These are phyloP conservation scores for Panellus pusillus DNA, from an alignment of 768 basidiomycete species.

Conservation along the genomic window DNA sequence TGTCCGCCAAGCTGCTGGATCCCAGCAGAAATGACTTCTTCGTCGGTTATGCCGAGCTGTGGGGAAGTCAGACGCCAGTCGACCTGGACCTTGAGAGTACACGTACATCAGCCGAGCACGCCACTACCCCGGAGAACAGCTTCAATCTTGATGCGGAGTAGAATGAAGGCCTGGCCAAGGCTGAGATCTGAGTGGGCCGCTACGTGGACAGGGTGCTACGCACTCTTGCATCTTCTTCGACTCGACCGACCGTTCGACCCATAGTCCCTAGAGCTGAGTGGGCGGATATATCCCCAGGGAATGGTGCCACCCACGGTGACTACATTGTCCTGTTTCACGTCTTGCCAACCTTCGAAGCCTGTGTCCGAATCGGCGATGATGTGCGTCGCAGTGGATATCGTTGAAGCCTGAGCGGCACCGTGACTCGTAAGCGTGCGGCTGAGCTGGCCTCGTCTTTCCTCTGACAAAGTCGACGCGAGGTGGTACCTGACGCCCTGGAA, in stretches of 20 bases:
- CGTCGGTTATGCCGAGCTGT: conserved; percentile 61
- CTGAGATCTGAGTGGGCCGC: not conserved
- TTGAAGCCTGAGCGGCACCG: conserved; percentile 29
- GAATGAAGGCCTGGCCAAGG: conserved; percentile 29
- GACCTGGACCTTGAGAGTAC: not conserved
- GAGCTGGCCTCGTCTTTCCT: conserved; percentile 31
- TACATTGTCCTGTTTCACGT: conserved; percentile 20
- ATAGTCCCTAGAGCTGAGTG: conserved; percentile 5
- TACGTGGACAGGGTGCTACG: not conserved
- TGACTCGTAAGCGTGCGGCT: conserved; percentile 33
- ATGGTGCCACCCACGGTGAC: conserved; percentile 10
- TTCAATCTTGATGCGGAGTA: conserved; percentile 77
- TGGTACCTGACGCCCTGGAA: conserved; percentile 39
- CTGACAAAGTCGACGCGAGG: conserved; percentile 36
- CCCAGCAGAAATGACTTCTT: conserved; percentile 73
- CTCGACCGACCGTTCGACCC: conserved; percentile 19
- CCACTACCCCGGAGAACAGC: conserved; percentile 86
- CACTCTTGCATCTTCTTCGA: conserved; percentile 13
- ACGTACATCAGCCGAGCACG: conserved; percentile 67
- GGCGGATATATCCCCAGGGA: not conserved
- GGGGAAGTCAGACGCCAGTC: not conserved
- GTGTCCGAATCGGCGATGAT: conserved; percentile 42
- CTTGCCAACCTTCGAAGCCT: conserved; percentile 36
- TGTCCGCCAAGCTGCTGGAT: conserved; percentile 80
- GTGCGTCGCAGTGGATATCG: conserved; percentile 36